Base-by-base conservation (phyloP, 164 flowering plant species). In the Platanus orientalis region DNA sequence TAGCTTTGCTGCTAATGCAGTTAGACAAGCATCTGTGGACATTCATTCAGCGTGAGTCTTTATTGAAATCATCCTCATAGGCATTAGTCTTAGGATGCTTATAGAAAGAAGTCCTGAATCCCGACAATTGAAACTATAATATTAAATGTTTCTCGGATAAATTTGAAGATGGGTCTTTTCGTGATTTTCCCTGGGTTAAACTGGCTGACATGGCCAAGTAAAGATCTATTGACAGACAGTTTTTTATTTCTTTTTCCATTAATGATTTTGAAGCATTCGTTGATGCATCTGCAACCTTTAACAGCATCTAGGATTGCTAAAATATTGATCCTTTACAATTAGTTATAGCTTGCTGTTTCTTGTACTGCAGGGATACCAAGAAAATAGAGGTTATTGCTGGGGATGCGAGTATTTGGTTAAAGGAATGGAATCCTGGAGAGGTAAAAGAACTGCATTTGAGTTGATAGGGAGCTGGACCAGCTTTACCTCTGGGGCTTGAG, bases 391-490 rank as follows among this genome's bases (percentile, higher is more conserved):
- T 47, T 28, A 62, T 52, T 66, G 61, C 77, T 16, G 71, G 68
- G 63, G 83, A 88, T 62, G 61, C 48, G 3, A 78, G 74, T 47
- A 81, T 87, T 56, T 91, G 96, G 97, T 62, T 77, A 58, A 85
- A 85, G 66, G 78, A 80, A 47, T 91, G 97, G 97, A 71, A 52
- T 55, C 78, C 68, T 57, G 93, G 92, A 63, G 94, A 91, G 97
- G 97, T 91, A 79, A 72, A 57, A 34, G 13, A 7, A 25, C 25
- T 12, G 6, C 17, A 13, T n/a, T 29, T 39, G 29, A 24, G 2
- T 62, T 16, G 29, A 16, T 66, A 32, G 21, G 24, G 7, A 21
- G 28, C 34, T 28, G 45, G 16, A 20, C 9, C 3, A n/a, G 13
- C 32, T 26, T 40, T 64, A 36, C 2, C 7, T 36, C 12, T 14